Conservation (phyloP, 306 rosid species). For the Echinosophora koreensis region DNA sequence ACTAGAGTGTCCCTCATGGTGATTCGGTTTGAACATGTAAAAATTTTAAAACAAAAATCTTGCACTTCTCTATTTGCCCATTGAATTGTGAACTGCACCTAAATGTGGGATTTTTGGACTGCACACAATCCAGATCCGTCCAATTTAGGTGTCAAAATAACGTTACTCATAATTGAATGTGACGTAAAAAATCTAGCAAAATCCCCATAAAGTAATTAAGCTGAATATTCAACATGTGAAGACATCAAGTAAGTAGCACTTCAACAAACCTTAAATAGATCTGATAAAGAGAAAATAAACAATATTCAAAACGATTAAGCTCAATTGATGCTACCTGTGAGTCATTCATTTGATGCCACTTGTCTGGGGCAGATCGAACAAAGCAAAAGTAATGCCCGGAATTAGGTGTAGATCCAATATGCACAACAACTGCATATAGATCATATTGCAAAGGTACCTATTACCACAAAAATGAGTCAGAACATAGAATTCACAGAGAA, state of each 20-base stretch:
- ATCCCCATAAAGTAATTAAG: too few relatives aligned
- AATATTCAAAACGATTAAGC: not conserved
- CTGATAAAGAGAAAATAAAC: not conserved
- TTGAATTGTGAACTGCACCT: too few relatives aligned
- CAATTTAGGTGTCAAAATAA: too few relatives aligned
- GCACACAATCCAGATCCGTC: too few relatives aligned
- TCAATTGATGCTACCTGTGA: constrained; percentile 49
- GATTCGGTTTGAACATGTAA: too few relatives aligned
- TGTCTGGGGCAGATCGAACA: constrained; percentile 60
- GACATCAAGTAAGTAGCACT: not conserved
- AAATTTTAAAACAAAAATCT: too few relatives aligned
- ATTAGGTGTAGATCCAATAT: constrained; percentile 56
- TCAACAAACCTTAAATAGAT: not conserved
- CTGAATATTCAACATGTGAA: not conserved
- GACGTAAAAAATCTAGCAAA: too few relatives aligned
- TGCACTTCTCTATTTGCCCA: too few relatives aligned
- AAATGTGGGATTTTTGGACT: too few relatives aligned
- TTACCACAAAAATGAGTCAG: constrained; percentile 16
- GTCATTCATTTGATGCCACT: constrained; percentile 72
- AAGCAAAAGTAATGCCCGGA: constrained; percentile 74
- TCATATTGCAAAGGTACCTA: constrained; percentile 65
- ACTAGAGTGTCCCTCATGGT: too few relatives aligned
- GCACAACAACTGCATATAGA: constrained; percentile 71
- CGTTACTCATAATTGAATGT: too few relatives aligned
- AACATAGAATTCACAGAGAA: not conserved